Base-by-base conservation (phyloP, 345 rosid genomes). In the Excoecaria cochinchinensis region DNA sequence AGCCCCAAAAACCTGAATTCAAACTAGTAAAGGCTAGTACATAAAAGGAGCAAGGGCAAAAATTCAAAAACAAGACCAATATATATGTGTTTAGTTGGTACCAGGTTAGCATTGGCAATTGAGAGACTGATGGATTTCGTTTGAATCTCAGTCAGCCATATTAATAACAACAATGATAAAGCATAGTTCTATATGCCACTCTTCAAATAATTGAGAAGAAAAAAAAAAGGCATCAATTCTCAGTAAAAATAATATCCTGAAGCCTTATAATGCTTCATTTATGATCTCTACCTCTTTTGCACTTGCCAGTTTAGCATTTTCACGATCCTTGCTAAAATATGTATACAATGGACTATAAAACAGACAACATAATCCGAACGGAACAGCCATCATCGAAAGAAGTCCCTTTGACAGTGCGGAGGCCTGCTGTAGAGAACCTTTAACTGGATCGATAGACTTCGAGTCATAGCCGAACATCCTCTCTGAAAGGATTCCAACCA, bases 401-500 rank as follows among this genome's bases (percentile, higher is more conserved):
- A 95, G 92, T 59, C 99, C 99, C 79, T 82, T 87, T 0, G 99
- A 91, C 72, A 95, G 75, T 0, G 98, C 99, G 5, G 80, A 62
- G 44, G 98, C 99, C 79, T 89, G 91, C 12, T 76, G 84, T 0
- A 83, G 73, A 6, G 97, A 91, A 21, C 99, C 97, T 42, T 80
- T 85, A 46, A 85, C 59, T 3, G 91, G 90, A 77, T 91, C 90
- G 5, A 95, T 83, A 8, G 92, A 82, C 80, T 89, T 90, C 0
- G 96, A 75, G 70, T 93, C 92, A 72, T 93, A 95, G 8, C 99
- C 98, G 38, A 82, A 92, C 74, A 89, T 82, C 77, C 81, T 86
- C 85, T 95, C 98, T 1, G 99, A 90, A 70, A 92, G 89, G 72
- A 95, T 90, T 48, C 99, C 99, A 8, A 95, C 99, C 88, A 95